Evolutionary conservation across 2,329 filamentous ascomycete genomes (phyloP).

Genomic region (Sclerotinia nivalis): DNA sequence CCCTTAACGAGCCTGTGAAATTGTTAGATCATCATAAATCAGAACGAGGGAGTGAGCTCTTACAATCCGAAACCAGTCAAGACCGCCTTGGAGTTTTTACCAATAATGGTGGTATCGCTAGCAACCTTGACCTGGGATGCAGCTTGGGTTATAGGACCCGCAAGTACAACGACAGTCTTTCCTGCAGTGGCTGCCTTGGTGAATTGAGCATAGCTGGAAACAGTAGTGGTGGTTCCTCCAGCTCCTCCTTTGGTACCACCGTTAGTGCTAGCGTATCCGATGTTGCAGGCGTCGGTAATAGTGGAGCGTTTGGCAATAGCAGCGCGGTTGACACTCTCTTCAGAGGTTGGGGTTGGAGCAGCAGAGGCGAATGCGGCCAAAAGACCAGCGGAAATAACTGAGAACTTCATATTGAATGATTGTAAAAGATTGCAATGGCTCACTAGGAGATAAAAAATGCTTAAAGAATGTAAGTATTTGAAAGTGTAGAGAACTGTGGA

Average conservation of each 20-base stretch:
- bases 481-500: constrained; percentile 3
- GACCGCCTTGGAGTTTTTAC: constrained; percentile 5
- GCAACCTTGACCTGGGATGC: constrained; percentile 15
- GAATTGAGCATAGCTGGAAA: constrained; percentile 48
- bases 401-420: constrained; percentile 22
- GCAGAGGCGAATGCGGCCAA: constrained; percentile 20
- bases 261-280: constrained; percentile 51
- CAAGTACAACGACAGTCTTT: constrained; percentile 16
- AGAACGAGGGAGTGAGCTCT: neutral
- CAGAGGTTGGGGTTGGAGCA: constrained; percentile 20
- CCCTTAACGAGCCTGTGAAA: constrained; percentile 24
- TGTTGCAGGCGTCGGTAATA: constrained; percentile 36
- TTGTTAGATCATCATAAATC: neutral
- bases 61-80: constrained; percentile 22
- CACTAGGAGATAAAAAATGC: neutral
- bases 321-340: constrained; percentile 22
- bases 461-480: neutral
- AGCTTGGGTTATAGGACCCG: constrained; percentile 10
- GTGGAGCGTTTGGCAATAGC: constrained; percentile 48
- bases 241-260: constrained; percentile 49
- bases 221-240: constrained; percentile 47
- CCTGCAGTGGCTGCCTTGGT: constrained; percentile 17
- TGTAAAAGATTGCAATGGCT: constrained; percentile 2
- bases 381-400: constrained; percentile 18
- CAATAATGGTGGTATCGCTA: constrained; percentile 20